phyloP scores from a whole-genome alignment of 257 asterid species.

The Thymus mandschuricus region DNA sequence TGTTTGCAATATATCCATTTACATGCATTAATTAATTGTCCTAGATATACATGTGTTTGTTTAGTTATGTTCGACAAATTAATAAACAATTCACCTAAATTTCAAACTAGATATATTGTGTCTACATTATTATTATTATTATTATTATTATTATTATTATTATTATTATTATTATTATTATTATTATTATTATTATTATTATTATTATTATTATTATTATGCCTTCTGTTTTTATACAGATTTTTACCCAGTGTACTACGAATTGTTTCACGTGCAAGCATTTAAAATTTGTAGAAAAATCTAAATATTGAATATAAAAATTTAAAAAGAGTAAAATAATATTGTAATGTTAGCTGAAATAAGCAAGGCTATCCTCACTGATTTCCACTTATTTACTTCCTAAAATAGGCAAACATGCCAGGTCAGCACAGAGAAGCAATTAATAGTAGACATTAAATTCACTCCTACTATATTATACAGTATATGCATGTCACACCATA shows the following conservation, averaged over 20 bases:
- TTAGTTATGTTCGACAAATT: too few relatives aligned
- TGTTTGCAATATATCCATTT: too few relatives aligned
- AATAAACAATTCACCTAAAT: too few relatives aligned
- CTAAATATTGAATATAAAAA: background rate
- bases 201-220: too few relatives aligned
- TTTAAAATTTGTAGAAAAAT: background rate
- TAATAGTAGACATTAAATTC: background rate
- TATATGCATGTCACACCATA: background rate
- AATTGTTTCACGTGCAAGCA: background rate
- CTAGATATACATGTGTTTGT: too few relatives aligned
- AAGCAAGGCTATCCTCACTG: background rate
- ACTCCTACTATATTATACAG: conserved; percentile 8
- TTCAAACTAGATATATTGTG: too few relatives aligned
- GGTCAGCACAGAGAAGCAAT: background rate
- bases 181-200: too few relatives aligned
- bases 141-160: too few relatives aligned
- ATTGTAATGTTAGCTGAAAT: background rate
- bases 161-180: too few relatives aligned
- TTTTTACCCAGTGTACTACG: background rate
- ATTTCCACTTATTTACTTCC: conserved; percentile 10
- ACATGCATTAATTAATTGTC: too few relatives aligned
- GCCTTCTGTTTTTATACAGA: background rate
- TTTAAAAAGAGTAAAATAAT: background rate
- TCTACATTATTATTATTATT: too few relatives aligned
- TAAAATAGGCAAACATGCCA: conserved; percentile 21